Base-by-base conservation (phyloP, 108 stramenopile genomes). In the Pseudonitzschia multiseries region DNA sequence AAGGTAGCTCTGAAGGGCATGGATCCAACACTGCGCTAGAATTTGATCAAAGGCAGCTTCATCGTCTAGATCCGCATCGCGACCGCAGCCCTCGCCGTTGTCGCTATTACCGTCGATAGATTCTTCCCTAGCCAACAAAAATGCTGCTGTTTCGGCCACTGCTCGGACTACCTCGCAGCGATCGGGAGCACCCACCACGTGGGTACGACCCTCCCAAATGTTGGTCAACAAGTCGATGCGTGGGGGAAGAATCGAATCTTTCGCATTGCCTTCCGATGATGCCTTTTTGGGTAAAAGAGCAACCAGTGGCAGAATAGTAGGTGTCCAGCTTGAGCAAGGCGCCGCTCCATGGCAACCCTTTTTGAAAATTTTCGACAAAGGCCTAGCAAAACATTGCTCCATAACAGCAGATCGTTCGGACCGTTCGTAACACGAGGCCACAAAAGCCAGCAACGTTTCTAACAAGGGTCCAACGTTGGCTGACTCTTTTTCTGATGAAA, bases 261-360 rank as follows among this genome's bases (percentile, higher is more conserved):
- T 14, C 33, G 54, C 22, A 32, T 68, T 53, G n/a, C n/a, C 61
- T 46, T 31, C 29, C 15, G 31, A 29, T 14, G 46, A 14, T 2
- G 46, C 4, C 13, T 62, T 68, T 8, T 21, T 40, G 6, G 75
- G 79, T 62, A 89, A 73, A 17, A 79, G 54, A 1, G 87, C 86
- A 33, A 91, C 77, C 28, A 94, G 75, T 13, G 93, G 93, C 56
- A 94, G 65, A 24, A 94, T 76, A 13, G 77, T 84, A 20, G 91
- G 91, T 15, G 79, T 83, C 85, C 90, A 94, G n/a, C 20, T 83
- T 83, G 88, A 94, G 26, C n/a, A 52, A 27, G 83, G 70, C 0
- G 89, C 84, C 0, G 89, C 84, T 26, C 91, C 91, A 61, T 81
- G 84, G 70, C 91, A 91, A 13, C 87, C 87, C 46, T 87, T 82